Evolutionary conservation across 1,284 basidiomycete genomes (phyloP), one percentile per base, ranked within the genome.

Genomic region (Ceratobasidium sp.): DNA sequence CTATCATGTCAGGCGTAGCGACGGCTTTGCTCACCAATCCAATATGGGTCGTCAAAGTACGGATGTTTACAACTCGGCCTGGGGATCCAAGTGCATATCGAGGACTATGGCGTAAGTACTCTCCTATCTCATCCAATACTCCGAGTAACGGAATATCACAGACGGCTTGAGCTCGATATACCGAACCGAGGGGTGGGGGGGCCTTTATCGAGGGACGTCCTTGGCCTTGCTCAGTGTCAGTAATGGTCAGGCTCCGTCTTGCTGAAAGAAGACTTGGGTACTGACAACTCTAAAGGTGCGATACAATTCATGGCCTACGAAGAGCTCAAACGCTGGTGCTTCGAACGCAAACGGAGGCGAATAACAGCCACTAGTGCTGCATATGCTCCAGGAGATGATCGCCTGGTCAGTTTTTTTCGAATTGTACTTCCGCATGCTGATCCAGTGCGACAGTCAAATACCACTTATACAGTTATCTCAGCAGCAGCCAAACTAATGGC

Each of bases 241-340:
- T 80, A 98, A 97, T 81, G 97, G 97, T 71, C 7, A 7, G 66
- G 16, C 8, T 31, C 27, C 9, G 39, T 59, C 24, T 34, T 34
- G 16, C 5, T 16, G 11, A 29, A 31, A 29, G 2, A 34, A 19
- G 22, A 16, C n/a, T 56, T 34, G 34, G 14, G 1, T 8, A 7
- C n/a, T 48, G 13, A 59, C 22, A 8, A n/a, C 31, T 5, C 54
- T 16, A 11, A 9, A 71, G 66, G 66, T 1, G 95, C 96, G 0
- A 88, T 98, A 72, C 97, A 99, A 81, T 99, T 99, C 81, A 94
- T 97, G 85, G 89, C 90, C 0, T 99, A 99, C 80, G 98, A 99
- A 81, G 91, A 98, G 82, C 90, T 98, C 88, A 99, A 99, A 82
- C 85, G 88, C 63, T 93, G 94, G 88, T 90, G 92, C 14, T 92